These are phyloP conservation scores for Aspergillus arachidicola DNA, from an alignment of 2,329 filamentous ascomycete genomes.

Conservation along the genomic window DNA sequence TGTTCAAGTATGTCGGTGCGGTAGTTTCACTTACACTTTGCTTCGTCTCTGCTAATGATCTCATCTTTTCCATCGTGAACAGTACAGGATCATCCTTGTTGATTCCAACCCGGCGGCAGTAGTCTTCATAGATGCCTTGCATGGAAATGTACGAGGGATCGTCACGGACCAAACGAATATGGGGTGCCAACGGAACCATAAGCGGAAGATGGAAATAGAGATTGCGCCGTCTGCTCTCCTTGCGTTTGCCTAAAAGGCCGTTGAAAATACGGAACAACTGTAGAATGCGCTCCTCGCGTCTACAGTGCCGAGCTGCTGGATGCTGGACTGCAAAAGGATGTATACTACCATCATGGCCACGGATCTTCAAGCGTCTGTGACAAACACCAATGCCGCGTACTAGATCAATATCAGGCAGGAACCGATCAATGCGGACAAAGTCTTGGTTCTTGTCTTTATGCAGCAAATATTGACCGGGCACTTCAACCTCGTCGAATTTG, in stretches of 20 bases:
- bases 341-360: constrained; percentile 95
- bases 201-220: constrained; percentile 94
- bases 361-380: constrained; percentile 90
- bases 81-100: constrained; percentile 94
- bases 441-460: constrained; percentile 99
- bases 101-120: constrained; percentile 82
- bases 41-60: constrained; percentile 72
- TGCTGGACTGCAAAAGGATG: constrained; percentile 97
- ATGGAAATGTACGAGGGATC: constrained; percentile 92
- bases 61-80: constrained; percentile 93
- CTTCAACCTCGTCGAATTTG: constrained; percentile 97
- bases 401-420: constrained; percentile 91
- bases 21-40: constrained; percentile 44
- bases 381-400: constrained; percentile 89
- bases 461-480: constrained; percentile 94
- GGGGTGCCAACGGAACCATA: constrained; percentile 92
- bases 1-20: not conserved
- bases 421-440: constrained; percentile 95
- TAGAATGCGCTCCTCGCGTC: constrained; percentile 90
- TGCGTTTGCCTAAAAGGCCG: constrained; percentile 84
- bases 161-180: constrained; percentile 94
- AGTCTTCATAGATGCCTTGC: constrained; percentile 94
- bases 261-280: constrained; percentile 98
- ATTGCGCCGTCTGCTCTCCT: constrained; percentile 91
- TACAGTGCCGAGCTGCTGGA: constrained; percentile 86